Percentiles rank a stretch among this genome's conserved stretches.
Conservation (phyloP, 1,284 basidiomycete genomes). For the Exobasidium cylindrosporum region DNA sequence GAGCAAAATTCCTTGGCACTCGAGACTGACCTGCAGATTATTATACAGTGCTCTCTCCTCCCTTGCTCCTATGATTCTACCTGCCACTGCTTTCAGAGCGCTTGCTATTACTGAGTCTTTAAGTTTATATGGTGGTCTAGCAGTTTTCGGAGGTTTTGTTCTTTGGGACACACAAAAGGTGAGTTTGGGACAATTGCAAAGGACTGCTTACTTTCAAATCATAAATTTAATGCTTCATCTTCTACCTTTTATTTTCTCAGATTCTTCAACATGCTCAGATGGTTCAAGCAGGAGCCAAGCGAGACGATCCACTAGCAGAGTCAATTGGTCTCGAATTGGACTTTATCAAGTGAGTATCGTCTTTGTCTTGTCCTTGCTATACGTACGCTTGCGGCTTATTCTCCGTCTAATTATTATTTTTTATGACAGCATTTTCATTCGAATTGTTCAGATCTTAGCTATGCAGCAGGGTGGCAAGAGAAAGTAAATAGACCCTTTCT, state of each 20-base stretch:
- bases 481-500: slow-evolving; percentile 5
- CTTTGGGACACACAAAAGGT: slow-evolving; percentile 77
- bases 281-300: slow-evolving; percentile 68
- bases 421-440: slow-evolving; percentile 67
- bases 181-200: too few species aligned
- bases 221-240: background rate
- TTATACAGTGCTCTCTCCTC: slow-evolving; percentile 65
- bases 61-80: slow-evolving; percentile 80
- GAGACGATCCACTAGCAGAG: slow-evolving; percentile 74
- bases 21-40: background rate
- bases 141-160: slow-evolving; percentile 80
- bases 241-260: background rate
- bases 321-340: slow-evolving; percentile 73
- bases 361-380: slow-evolving; percentile 75
- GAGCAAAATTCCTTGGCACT: too few species aligned
- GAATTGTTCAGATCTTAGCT: slow-evolving; percentile 76
- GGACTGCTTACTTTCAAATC: too few species aligned
- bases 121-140: slow-evolving; percentile 74
- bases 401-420: too few species aligned
- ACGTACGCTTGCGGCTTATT: too few species aligned
- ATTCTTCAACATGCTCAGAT: slow-evolving; percentile 74
- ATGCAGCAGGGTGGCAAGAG: slow-evolving; percentile 56
- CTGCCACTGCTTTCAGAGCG: slow-evolving; percentile 70
- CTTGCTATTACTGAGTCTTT: slow-evolving; percentile 75
- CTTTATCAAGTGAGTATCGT: slow-evolving; percentile 65